These are phyloP conservation scores for Pterocarpus macrocarpus DNA, from an alignment of 306 rosid genomes.

Conservation along the genomic window DNA sequence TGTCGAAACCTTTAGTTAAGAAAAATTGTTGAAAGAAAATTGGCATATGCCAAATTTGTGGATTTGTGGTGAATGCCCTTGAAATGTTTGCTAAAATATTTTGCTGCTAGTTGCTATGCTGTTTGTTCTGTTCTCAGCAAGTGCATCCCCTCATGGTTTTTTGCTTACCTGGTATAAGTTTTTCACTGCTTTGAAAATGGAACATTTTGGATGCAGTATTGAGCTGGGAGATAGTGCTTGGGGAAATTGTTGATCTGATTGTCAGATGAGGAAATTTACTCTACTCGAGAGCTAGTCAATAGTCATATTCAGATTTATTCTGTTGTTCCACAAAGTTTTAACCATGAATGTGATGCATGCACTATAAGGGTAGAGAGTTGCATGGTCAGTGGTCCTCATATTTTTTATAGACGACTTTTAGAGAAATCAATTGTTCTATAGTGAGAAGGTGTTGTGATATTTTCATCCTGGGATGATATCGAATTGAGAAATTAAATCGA, in stretches of 20 bases:
- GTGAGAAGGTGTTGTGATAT: not conserved
- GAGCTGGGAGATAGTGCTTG: constrained; percentile 17
- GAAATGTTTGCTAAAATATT: no score
- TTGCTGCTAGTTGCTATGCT: no score
- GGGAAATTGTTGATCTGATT: constrained; percentile 28
- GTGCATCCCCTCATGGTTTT: no score
- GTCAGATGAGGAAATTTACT: constrained; percentile 15
- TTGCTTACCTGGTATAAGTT: no score
- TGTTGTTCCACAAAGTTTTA: not conserved
- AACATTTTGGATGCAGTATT: not conserved
- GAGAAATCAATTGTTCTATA: not conserved
- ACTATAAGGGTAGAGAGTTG: not conserved
- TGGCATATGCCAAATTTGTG: no score
- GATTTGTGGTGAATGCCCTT: no score
- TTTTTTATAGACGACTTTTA: not conserved
- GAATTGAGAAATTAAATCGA: constrained; percentile 11
- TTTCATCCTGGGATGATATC: not conserved
- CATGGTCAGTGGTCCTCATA: constrained; percentile 3
- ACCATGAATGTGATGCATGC: not conserved
- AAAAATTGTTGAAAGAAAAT: no score
- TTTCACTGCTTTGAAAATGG: no score
- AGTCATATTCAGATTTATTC: not conserved
- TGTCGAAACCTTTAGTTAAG: no score
- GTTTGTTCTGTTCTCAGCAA: no score
- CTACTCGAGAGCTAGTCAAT: constrained; percentile 3